Evolutionary conservation across 306 rosid species (phyloP).

Genomic region (Pterocarpus santalinus): DNA sequence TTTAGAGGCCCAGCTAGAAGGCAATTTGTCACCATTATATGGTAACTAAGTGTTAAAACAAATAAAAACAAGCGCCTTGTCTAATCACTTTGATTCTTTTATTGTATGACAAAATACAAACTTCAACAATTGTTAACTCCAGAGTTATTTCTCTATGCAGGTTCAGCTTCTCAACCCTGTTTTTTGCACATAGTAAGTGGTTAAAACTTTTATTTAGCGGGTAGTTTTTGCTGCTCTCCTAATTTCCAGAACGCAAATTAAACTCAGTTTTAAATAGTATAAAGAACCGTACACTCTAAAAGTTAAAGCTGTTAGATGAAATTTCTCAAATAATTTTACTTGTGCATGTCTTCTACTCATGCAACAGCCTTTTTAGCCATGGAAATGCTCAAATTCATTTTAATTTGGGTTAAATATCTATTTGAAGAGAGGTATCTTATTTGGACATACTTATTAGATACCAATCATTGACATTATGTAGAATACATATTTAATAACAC

Average conservation of each 20-base stretch:
- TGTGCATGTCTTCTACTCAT: too few species aligned
- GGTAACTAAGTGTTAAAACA: slow-evolving; percentile 50
- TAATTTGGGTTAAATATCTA: too few species aligned
- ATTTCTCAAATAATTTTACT: neutral
- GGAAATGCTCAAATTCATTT: too few species aligned
- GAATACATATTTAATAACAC: too few species aligned
- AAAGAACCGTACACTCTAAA: neutral
- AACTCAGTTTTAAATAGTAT: neutral
- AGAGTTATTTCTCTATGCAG: slow-evolving; percentile 46
- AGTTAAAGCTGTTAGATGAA: neutral
- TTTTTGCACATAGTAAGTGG: slow-evolving; percentile 81
- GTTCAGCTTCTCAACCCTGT: slow-evolving; percentile 80
- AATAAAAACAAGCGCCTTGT: neutral
- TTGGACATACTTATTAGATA: too few species aligned
- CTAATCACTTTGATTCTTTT: neutral
- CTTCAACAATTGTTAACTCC: slow-evolving; percentile 11
- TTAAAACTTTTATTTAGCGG: neutral
- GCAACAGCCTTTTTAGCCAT: too few species aligned
- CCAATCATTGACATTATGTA: too few species aligned
- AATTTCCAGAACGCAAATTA: neutral
- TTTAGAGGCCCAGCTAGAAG: slow-evolving; percentile 79
- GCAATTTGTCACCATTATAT: slow-evolving; percentile 70
- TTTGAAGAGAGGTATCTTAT: too few species aligned
- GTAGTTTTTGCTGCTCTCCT: neutral
- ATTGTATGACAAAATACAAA: neutral